Evolutionary conservation across 495 filamentous ascomycete genomes (phyloP), one percentile per base, ranked within the genome.

Genomic region (Hyaloscypha bicolor): DNA sequence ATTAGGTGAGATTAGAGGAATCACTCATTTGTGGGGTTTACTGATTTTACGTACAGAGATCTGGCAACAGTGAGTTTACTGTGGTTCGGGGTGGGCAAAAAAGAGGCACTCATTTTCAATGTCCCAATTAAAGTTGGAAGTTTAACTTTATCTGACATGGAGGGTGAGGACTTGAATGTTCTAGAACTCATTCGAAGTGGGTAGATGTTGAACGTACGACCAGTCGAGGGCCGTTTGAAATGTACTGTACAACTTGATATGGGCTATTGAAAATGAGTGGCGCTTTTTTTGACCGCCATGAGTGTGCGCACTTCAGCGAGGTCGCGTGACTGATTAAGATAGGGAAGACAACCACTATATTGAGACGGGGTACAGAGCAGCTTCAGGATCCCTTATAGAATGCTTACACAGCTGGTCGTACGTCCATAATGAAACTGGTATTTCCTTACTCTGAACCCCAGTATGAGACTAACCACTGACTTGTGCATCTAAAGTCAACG

Each of bases 371-470:
- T 67, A 67, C 37, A 14, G 66, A 21, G 19, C 37, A 45, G 67
- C 52, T 22, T 65, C 62, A 35, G 55, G 55, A 42, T 82, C 80
- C 8, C 51, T 76, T 30, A 35, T 51, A 55, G 71, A 67, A 25
- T 81, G 75, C 53, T 65, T 83, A 5, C 53, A 55, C 21, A 81
- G 78, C 63, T 78, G 76, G 70, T 66, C 66, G 16, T 79, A 81
- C 66, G 37, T 82, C 6, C 82, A 85, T 64, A 84, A 83, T 66
- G 81, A 84, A 64, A 56, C 65, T 0, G 59, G 65, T 67, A 70
- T 11, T 61, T 22, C 11, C 9, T 16, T 19, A 14, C 16, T 19
- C 4, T 12, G 42, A 48, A 12, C 4, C 42, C 52, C 19, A 11
- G 51, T 37, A 11, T 21, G 3, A 32, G 9, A 63, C 30, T 3